Conservation (phyloP, 495 filamentous ascomycete genomes). For the Annulohypoxylon maeteangense region DNA sequence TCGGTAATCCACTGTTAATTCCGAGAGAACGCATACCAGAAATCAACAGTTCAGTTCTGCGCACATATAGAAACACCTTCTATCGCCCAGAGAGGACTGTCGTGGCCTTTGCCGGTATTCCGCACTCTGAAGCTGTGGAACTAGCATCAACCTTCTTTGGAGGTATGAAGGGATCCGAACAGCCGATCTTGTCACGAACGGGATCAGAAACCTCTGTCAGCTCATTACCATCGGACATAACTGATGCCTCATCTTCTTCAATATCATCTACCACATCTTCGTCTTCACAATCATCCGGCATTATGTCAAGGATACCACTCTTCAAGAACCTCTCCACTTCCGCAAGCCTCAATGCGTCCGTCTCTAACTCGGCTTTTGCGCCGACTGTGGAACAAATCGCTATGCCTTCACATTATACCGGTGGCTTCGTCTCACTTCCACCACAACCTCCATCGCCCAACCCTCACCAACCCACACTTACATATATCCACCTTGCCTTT, state of each 20-base stretch:
- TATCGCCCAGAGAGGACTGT: slow-evolving; percentile 91
- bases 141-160: slow-evolving; percentile 89
- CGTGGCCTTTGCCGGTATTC: slow-evolving; percentile 92
- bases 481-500: slow-evolving; percentile 93
- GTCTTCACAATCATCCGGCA: slow-evolving; percentile 62
- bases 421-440: slow-evolving; percentile 88
- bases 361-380: slow-evolving; percentile 54
- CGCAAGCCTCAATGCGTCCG: slow-evolving; percentile 68
- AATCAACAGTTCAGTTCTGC: slow-evolving; percentile 79
- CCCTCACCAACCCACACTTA: slow-evolving; percentile 81
- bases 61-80: slow-evolving; percentile 83
- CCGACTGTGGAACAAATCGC: slow-evolving; percentile 66
- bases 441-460: slow-evolving; percentile 79
- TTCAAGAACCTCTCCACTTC: slow-evolving; percentile 88
- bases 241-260: slow-evolving; percentile 49
- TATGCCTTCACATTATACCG: slow-evolving; percentile 86
- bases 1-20: slow-evolving; percentile 93
- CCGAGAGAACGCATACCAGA: slow-evolving; percentile 80
- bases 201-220: slow-evolving; percentile 64
- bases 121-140: slow-evolving; percentile 81
- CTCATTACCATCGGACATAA: slow-evolving; percentile 54
- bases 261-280: slow-evolving; percentile 56
- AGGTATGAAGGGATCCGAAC: slow-evolving; percentile 73
- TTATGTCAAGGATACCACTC: slow-evolving; percentile 90
- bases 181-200: slow-evolving; percentile 65